Base-by-base conservation (phyloP, 2,329 filamentous ascomycete species). In the Blastomyces silverae region DNA sequence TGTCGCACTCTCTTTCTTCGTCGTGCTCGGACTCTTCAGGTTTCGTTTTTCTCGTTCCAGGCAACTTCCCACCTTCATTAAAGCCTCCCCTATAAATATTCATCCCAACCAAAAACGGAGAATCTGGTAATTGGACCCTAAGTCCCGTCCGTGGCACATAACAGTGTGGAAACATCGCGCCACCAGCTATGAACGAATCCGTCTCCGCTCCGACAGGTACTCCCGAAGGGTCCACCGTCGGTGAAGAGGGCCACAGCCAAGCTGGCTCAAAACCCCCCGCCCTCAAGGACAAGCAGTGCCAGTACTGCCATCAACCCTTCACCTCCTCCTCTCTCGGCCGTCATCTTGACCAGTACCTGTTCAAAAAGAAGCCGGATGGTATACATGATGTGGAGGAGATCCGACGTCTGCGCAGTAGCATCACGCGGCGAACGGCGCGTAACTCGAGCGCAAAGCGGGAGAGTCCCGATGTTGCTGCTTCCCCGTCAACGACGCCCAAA, bases 261-360 rank as follows among this genome's bases (percentile, higher is more conserved):
- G 28, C 22, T 69, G 71, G 53, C 64, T 69, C 4, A 64, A 78
- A 77, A 69, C 75, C 76, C 64, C 76, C 79, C 63, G 83, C 89
- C 20, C 77, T 83, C 66, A 97, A 97, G 78, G 92, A 97, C 79
- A 91, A 90, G 74, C 87, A 83, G 68, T 97, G 93, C 75, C 90
- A 88, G 46, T 97, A 91, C 79, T 97, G 93, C 76, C 83, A 87
- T 58, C 91, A 96, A 76, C 83, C 89, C 7, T 97, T 97, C 74
- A 97, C 93, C 20, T 97, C 92, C 1, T 96, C 92, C 20, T 96
- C 91, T 2, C 85, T 97, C 63, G 93, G 93, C 61, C 89, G 93
- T 57, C 93, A 97, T 78, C 87, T 97, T 69, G 93, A 97, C 75
- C 85, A 96, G 50, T 97, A 95, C 76, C 92, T 97, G 72, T 92